Base-by-base conservation (phyloP, 2,329 filamentous ascomycete species). In the Simplicillium sp. region DNA sequence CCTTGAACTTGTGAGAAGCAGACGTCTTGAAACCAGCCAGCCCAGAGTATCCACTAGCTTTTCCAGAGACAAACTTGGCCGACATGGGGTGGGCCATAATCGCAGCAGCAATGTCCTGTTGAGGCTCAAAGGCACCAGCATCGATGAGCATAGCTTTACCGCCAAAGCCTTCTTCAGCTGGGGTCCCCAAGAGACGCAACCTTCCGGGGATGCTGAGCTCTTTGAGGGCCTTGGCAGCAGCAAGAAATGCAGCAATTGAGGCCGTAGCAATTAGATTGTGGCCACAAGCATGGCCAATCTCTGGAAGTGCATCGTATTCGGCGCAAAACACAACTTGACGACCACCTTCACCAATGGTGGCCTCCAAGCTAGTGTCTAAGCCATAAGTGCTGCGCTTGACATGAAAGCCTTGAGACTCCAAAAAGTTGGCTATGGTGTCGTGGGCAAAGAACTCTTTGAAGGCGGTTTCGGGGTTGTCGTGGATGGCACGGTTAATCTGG, bases 261-360 rank as follows among this genome's bases (percentile, higher is more conserved):
- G 67, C 62, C 0, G 61, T 67, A 5, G 70, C 69, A 40, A 75
- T 74, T 31, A 74, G 60, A 45, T 75, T 75, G 54, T 75, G 72
- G 4, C 73, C 72, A 41, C 72, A 76, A 7, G 70, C 69, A 47
- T 75, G 71, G 29, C 70, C 70, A 7, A 74, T 61, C 2, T 60
- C 64, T 1, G 70, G 66, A 3, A 75, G 58, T 3, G 70, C 68
- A 48, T 75, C 68, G 38, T 58, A 59, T 44, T 66, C 62, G 7
- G 55, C 60, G 40, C 66, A 66, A 43, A 68, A 68, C 1, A 62
- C 62, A 3, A 68, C 61, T 0, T 58, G 55, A 12, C 62, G 58
- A 0, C 63, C 63, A 18, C 58, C 58, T 39, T 54, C 62, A 29
- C 63, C 58, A 40, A 54, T 66, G 1, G 60, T 55, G 2, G 65